Conservation (phyloP, 2,329 filamentous ascomycete species). For the Furcasterigmium sp. region DNA sequence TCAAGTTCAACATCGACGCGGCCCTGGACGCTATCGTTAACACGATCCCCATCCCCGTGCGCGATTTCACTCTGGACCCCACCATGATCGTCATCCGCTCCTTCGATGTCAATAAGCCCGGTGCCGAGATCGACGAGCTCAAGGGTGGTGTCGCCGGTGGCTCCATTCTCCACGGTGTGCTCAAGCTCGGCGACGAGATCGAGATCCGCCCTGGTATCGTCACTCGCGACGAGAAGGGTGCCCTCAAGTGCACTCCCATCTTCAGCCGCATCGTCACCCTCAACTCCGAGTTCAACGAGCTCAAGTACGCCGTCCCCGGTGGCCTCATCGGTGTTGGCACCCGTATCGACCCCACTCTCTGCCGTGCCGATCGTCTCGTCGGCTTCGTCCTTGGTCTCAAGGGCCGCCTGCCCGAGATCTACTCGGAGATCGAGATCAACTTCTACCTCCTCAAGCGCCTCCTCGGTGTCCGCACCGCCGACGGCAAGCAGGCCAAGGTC, state of each 20-base stretch:
- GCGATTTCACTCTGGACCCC: slow-evolving; percentile 87
- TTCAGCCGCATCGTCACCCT: slow-evolving; percentile 92
- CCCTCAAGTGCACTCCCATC: slow-evolving; percentile 94
- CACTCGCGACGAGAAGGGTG: slow-evolving; percentile 86
- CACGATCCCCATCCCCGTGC: slow-evolving; percentile 84
- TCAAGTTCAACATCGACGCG: slow-evolving; percentile 99
- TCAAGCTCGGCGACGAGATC: slow-evolving; percentile 96
- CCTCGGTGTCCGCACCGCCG: slow-evolving; percentile 93
- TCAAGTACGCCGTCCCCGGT: slow-evolving; percentile 97
- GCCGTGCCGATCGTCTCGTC: slow-evolving; percentile 97
- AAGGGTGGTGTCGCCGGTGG: slow-evolving; percentile 99
- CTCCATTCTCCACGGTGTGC: slow-evolving; percentile 89
- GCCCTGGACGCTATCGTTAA: slow-evolving; percentile 95
- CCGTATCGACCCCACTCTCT: slow-evolving; percentile 93
- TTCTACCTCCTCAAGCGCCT: slow-evolving; percentile 95
- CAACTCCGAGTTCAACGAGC: slow-evolving; percentile 93
- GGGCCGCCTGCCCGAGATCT: slow-evolving; percentile 91
- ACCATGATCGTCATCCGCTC: slow-evolving; percentile 99
- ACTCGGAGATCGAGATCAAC: slow-evolving; percentile 98
- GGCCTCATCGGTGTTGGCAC: slow-evolving; percentile 98
- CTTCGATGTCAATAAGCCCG: slow-evolving; percentile 99
- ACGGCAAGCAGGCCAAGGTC: slow-evolving; percentile 99
- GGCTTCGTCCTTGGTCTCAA: slow-evolving; percentile 96
- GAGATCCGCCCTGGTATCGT: slow-evolving; percentile 99
- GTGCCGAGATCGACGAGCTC: slow-evolving; percentile 95